Evolutionary conservation across 352 stramenopile genomes (phyloP).

Genomic region (Blastocystis sp.): DNA sequence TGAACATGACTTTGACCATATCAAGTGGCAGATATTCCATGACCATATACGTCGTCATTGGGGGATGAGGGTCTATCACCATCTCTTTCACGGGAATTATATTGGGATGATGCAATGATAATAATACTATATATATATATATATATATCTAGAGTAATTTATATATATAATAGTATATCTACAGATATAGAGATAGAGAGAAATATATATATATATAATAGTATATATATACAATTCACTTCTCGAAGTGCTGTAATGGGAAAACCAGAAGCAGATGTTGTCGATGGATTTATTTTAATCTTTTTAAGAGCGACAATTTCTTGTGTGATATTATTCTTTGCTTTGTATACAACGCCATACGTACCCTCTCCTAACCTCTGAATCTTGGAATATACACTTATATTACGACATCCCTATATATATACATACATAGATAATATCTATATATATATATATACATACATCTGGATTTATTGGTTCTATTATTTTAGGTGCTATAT

Average conservation of each 20-base stretch:
- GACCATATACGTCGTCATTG: slow-evolving; percentile 68
- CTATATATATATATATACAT: no score
- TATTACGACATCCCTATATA: no score
- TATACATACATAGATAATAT: no score
- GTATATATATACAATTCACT: slow-evolving; percentile 47
- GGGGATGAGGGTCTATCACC: slow-evolving; percentile 60
- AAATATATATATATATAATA: no score
- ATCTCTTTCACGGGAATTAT: slow-evolving; percentile 63
- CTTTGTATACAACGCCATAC: slow-evolving; percentile 89
- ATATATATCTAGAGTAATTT: no score
- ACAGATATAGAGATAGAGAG: no score
- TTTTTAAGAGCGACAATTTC: slow-evolving; percentile 72
- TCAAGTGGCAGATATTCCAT: slow-evolving; percentile 68
- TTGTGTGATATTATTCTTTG: slow-evolving; percentile 64
- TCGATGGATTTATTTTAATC: slow-evolving; percentile 39
- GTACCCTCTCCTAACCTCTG: no score
- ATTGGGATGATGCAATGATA: slow-evolving; percentile 61
- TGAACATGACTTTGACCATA: slow-evolving; percentile 39
- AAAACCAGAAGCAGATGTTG: slow-evolving; percentile 47
- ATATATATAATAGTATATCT: no score
- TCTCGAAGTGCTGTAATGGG: slow-evolving; percentile 59
- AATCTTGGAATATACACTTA: no score
- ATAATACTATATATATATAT: no score
- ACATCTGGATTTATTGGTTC: no score
- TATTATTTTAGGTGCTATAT: no score